Evolutionary conservation across 352 stramenopile species (phyloP).

Genomic region (Globisporangium acanthophoron): DNA sequence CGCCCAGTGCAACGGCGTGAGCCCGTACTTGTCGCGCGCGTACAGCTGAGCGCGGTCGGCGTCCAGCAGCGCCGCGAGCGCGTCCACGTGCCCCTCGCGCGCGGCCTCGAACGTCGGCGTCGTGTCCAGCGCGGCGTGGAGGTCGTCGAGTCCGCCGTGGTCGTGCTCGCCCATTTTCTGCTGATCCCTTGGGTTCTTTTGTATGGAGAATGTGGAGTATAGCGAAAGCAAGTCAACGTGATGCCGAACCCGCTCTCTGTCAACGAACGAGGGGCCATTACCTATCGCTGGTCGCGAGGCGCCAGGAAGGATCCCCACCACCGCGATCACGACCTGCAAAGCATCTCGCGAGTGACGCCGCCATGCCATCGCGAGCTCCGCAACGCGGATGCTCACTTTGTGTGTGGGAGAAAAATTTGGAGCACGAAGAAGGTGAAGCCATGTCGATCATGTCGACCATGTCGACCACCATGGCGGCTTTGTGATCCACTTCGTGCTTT

Average conservation of each 20-base stretch:
- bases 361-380: neutral
- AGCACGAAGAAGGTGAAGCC: neutral
- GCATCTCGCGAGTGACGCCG: no score
- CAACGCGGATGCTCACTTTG: neutral
- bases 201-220: neutral
- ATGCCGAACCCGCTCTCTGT: neutral
- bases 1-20: constrained; percentile 71
- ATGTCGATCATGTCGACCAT: neutral
- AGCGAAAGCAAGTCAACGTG: neutral
- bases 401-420: neutral
- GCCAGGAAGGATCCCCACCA: neutral
- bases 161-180: constrained; percentile 13
- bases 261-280: neutral
- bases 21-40: constrained; percentile 58
- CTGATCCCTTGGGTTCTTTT: neutral
- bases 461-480: neutral
- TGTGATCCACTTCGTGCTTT: neutral
- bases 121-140: constrained; percentile 59
- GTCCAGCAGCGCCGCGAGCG: constrained; percentile 29
- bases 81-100: constrained; percentile 33
- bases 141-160: constrained; percentile 54
- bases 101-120: constrained; percentile 53
- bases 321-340: neutral
- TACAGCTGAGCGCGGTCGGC: constrained; percentile 23
- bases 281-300: neutral